phyloP scores from a whole-genome alignment of 306 rosid species.

The Trifolium pratense region DNA sequence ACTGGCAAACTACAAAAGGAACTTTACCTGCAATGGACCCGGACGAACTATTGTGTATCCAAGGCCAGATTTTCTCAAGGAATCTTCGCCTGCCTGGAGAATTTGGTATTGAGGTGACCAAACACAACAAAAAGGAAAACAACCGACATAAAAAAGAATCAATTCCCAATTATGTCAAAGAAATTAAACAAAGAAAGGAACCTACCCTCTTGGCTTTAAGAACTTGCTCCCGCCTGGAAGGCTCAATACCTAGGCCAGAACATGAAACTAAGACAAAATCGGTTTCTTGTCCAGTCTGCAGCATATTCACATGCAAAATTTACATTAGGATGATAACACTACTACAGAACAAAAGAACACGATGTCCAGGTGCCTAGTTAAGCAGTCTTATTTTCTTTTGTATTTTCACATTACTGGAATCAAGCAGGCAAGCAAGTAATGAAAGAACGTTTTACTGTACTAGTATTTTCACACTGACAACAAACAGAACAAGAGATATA shows the following conservation, averaged over 20 bases:
- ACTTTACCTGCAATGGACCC: constrained; percentile 85
- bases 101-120: constrained; percentile 40
- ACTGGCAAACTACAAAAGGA: constrained; percentile 24
- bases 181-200: constrained; percentile 40
- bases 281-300: constrained; percentile 96
- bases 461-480: constrained; percentile 35
- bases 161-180: constrained; percentile 20
- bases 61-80: constrained; percentile 91
- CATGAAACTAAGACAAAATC: constrained; percentile 96
- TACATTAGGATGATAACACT: constrained; percentile 29
- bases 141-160: neutral
- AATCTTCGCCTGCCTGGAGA: constrained; percentile 92
- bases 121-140: neutral
- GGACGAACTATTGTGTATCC: constrained; percentile 97
- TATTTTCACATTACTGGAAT: constrained; percentile 14
- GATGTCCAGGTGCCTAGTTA: constrained; percentile 34
- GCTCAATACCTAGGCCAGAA: constrained; percentile 90
- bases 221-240: constrained; percentile 93
- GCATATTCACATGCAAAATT: constrained; percentile 40
- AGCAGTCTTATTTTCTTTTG: constrained; percentile 18
- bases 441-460: constrained; percentile 7
- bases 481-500: constrained; percentile 20
- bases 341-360: neutral
- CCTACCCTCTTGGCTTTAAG: constrained; percentile 92
- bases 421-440: constrained; percentile 23